Evolutionary conservation across 2,329 filamentous ascomycete genomes (phyloP).

Genomic region (Colletotrichum sp.): DNA sequence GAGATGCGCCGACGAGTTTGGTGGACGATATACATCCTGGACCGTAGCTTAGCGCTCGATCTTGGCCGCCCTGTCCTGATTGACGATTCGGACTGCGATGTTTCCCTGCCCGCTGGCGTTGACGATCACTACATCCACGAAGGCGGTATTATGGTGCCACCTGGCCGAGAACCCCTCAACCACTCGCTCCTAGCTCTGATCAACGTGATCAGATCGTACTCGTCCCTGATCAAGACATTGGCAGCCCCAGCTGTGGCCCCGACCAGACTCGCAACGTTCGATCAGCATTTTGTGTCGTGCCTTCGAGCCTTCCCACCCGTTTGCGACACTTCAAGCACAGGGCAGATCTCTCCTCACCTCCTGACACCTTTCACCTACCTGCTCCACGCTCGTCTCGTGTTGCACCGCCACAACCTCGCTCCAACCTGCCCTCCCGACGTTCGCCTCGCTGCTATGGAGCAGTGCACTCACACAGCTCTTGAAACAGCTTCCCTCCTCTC

Average conservation of each 20-base stretch:
- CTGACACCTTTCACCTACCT: slow-evolving; percentile 80
- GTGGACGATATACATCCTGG: slow-evolving; percentile 93
- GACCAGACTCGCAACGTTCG: slow-evolving; percentile 76
- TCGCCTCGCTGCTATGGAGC: slow-evolving; percentile 75
- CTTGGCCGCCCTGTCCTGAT: slow-evolving; percentile 82
- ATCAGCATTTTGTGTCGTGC: slow-evolving; percentile 79
- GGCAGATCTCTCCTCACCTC: slow-evolving; percentile 74
- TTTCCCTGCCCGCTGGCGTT: slow-evolving; percentile 76
- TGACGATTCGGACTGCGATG: slow-evolving; percentile 87
- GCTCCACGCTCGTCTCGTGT: slow-evolving; percentile 80
- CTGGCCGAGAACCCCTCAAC: slow-evolving; percentile 60
- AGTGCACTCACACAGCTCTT: slow-evolving; percentile 75
- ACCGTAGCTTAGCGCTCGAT: slow-evolving; percentile 82
- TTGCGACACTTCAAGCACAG: slow-evolving; percentile 71
- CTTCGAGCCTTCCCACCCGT: slow-evolving; percentile 76
- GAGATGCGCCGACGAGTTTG: slow-evolving; percentile 89
- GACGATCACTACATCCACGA: slow-evolving; percentile 80
- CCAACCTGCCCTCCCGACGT: slow-evolving; percentile 71
- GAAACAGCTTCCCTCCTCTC: slow-evolving; percentile 81
- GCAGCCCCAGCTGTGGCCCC: slow-evolving; percentile 70
- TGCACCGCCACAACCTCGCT: slow-evolving; percentile 88
- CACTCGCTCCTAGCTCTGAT: slow-evolving; percentile 81
- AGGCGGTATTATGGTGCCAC: slow-evolving; percentile 58
- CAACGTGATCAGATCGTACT: slow-evolving; percentile 80
- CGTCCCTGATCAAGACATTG: slow-evolving; percentile 74